Evolutionary conservation across 805 yeast species (phyloP).

Genomic region (Metschnikowia peoriensis): DNA sequence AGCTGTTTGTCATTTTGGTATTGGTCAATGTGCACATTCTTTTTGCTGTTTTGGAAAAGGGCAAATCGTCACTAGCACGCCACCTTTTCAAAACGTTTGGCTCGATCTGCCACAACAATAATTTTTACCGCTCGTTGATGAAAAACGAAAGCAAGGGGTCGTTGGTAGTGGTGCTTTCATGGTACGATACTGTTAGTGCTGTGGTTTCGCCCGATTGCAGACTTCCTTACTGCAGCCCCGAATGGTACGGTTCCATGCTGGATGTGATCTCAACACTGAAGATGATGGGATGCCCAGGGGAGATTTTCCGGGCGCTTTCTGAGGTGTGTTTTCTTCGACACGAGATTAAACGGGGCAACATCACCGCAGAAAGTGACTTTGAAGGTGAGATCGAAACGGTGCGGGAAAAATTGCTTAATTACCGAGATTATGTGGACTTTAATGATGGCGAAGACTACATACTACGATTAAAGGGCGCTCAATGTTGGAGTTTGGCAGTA

Average conservation of each 20-base stretch:
- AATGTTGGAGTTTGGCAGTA: constrained; percentile 53
- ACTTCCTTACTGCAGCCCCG: constrained; percentile 50
- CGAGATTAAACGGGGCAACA: constrained; percentile 15
- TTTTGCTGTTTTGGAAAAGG: constrained; percentile 54
- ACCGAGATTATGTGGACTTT: constrained; percentile 45
- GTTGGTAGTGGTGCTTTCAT: constrained; percentile 49
- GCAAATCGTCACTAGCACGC: constrained; percentile 50
- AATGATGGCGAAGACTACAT: constrained; percentile 29
- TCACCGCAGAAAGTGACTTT: constrained; percentile 10
- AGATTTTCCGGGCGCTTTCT: constrained; percentile 47
- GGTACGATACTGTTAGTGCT: constrained; percentile 61
- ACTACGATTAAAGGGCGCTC: constrained; percentile 49
- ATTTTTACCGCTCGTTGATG: constrained; percentile 41
- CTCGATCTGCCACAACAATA: constrained; percentile 44
- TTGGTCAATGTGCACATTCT: constrained; percentile 53
- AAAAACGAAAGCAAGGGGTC: constrained; percentile 50
- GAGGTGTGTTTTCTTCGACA: constrained; percentile 42
- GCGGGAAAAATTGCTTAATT: constrained; percentile 36
- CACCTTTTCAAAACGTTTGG: constrained; percentile 50
- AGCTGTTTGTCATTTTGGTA: constrained; percentile 44
- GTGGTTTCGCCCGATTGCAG: constrained; percentile 57
- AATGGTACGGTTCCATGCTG: constrained; percentile 49
- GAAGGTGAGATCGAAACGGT: constrained; percentile 28
- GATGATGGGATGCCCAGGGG: constrained; percentile 63
- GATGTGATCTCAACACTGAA: constrained; percentile 47